Base-by-base conservation (phyloP, 768 basidiomycete genomes). In the Filobasidium floriforme region DNA sequence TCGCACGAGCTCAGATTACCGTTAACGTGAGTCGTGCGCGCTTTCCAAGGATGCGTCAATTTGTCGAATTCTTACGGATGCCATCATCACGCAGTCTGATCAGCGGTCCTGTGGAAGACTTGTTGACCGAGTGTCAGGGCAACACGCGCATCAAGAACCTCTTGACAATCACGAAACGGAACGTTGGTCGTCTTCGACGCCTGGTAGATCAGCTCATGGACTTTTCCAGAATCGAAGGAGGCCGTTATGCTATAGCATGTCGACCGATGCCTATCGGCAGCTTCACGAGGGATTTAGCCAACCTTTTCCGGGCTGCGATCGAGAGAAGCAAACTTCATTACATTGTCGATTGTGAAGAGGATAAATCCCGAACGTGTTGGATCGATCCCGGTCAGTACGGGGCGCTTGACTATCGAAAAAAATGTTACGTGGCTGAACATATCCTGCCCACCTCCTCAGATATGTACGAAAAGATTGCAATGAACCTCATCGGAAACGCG, bases 151-250 rank as follows among this genome's bases (percentile, higher is more conserved):
- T 57, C 41, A 63, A 97, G 70, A 92, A 93, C 19, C 98, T 99
- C 84, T 93, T 98, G 80, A 89, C 89, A 9, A 85, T 98, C 69
- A 91, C 94, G 32, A 87, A 92, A 91, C 92, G 71, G 61, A 77
- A 80, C 67, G 75, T 79, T 6, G 72, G 73, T 28, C 67, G 80
- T n/a, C 66, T 81, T 5, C 63, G 71, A 7, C 73, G 80, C 14
- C 70, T 81, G 14, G 79, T 81, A 37, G 77, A 80, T 52, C 75
- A 78, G 22, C 66, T 81, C 7, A 79, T 81, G 80, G 80, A 81
- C 68, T 80, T 81, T 67, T 77, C 72, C 37, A 74, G 78, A 14
- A 67, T 81, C 18, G 80, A 79, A 66, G 78, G 76, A 1, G 79
- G 79, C 7, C 70, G 74, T 29, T 37, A 51, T 55, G 14, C 26